phyloP scores from a whole-genome alignment of 2,329 filamentous ascomycete genomes.

The Diaporthe batatas region DNA sequence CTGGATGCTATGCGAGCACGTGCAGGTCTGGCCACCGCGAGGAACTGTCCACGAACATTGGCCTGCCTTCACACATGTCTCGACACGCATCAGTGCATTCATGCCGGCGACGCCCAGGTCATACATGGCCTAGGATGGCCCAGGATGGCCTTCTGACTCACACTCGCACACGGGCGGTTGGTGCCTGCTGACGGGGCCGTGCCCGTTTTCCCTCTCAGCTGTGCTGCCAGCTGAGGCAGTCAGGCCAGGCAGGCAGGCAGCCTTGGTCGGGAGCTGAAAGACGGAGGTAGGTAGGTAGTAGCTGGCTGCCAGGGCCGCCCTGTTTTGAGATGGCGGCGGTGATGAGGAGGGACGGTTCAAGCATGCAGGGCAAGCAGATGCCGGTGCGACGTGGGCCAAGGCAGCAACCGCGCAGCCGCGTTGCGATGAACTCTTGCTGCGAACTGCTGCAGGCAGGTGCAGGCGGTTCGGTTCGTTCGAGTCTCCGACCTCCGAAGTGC shows the following conservation, averaged over 20 bases:
- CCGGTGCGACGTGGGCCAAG: constrained; percentile 18
- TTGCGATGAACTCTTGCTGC: constrained; percentile 19
- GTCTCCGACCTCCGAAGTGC: too few species aligned
- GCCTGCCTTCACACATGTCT: not conserved
- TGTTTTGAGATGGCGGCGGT: constrained; percentile 1
- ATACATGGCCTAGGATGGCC: too few species aligned
- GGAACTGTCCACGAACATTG: not conserved
- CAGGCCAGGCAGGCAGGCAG: not conserved
- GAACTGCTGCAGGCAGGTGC: constrained; percentile 17
- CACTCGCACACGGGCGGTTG: too few species aligned
- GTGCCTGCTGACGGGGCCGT: constrained; percentile 17
- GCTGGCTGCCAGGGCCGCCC: constrained; percentile 24
- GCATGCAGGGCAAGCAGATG: not conserved
- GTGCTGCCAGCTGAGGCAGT: constrained; percentile 19
- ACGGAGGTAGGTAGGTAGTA: too few species aligned
- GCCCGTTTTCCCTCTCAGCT: constrained; percentile 2
- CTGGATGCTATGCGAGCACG: not conserved
- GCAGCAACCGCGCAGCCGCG: not conserved
- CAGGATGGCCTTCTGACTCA: too few species aligned
- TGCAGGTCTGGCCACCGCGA: not conserved
- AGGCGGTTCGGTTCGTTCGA: too few species aligned
- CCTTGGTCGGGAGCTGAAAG: constrained; percentile 21
- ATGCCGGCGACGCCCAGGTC: not conserved
- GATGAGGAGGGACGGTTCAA: not conserved
- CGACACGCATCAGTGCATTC: not conserved